A percentile compares a stretch with the other conserved stretches of the same genome.
Conservation (phyloP, 129 eudicot genomes). For the Artemisia tridentata region DNA sequence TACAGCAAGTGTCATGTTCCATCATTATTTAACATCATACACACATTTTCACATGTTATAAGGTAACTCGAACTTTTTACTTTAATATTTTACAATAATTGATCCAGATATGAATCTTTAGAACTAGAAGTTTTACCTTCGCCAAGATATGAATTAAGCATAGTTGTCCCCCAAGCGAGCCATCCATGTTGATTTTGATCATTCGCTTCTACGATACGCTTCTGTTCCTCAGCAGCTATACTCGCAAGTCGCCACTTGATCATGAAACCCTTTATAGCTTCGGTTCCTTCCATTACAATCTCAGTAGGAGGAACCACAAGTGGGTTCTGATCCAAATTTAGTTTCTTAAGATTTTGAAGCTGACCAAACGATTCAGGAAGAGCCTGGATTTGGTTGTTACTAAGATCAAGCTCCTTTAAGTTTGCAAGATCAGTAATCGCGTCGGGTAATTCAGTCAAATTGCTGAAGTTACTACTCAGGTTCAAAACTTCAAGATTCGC, state of each 20-base stretch:
- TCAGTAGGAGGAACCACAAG: slow-evolving; percentile 49
- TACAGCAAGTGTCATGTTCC: slow-evolving; percentile 8
- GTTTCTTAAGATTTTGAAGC: slow-evolving; percentile 34
- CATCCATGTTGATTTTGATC: slow-evolving; percentile 31
- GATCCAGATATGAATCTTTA: slow-evolving; percentile 42
- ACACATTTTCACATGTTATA: slow-evolving; percentile 8
- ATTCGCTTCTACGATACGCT: slow-evolving; percentile 30
- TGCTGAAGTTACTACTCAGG: slow-evolving; percentile 49
- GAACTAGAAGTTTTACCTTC: slow-evolving; percentile 28
- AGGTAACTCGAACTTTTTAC: neutral
- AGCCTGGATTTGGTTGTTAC: slow-evolving; percentile 48
- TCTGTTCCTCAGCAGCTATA: slow-evolving; percentile 30
- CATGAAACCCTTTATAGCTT: slow-evolving; percentile 44
- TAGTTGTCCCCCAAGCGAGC: slow-evolving; percentile 37
- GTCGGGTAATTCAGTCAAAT: slow-evolving; percentile 46
- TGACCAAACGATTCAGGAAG: slow-evolving; percentile 49
- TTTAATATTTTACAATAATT: slow-evolving; percentile 26
- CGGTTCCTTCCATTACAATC: slow-evolving; percentile 34
- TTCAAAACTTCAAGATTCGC: slow-evolving; percentile 48
- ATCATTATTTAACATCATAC: slow-evolving; percentile 18
- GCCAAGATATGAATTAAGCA: slow-evolving; percentile 25
- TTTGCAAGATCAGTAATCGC: slow-evolving; percentile 40
- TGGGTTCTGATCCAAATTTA: slow-evolving; percentile 57
- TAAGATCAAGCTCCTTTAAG: slow-evolving; percentile 54
- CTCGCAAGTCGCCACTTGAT: slow-evolving; percentile 33